Conservation (phyloP, 768 basidiomycete genomes). For the Filobasidium floriforme region DNA sequence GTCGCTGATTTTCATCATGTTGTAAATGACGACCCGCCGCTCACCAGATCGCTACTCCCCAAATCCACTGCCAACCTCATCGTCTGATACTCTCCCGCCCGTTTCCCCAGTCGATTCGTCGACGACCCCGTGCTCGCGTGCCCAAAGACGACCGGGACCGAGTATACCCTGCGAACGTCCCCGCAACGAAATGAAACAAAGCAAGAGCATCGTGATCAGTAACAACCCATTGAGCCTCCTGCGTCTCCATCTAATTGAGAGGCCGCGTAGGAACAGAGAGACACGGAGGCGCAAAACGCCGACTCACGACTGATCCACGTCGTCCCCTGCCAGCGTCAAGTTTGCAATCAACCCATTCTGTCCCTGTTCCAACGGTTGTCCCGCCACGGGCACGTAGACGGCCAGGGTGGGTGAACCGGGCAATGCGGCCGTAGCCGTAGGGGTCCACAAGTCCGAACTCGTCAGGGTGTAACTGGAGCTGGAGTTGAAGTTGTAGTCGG, state of each 20-base stretch:
- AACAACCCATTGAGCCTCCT: conserved; percentile 14
- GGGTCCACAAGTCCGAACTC: neutral
- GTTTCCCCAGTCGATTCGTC: neutral
- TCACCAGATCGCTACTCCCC: conserved; percentile 41
- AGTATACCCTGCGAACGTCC: conserved; percentile 32
- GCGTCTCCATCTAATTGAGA: too few relatives aligned
- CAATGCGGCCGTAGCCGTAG: neutral
- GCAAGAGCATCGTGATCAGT: neutral
- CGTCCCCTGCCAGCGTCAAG: conserved; percentile 18
- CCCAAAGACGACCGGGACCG: conserved; percentile 34
- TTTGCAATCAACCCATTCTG: conserved; percentile 22
- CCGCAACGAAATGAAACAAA: neutral
- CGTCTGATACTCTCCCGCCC: conserved; percentile 29
- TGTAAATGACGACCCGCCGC: conserved; percentile 8
- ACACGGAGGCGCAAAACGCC: conserved; percentile 8
- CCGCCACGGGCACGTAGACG: conserved; percentile 13
- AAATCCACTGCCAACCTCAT: conserved; percentile 40
- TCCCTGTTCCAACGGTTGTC: conserved; percentile 12
- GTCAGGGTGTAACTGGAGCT: neutral
- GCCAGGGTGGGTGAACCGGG: conserved; percentile 2
- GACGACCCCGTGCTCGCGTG: conserved; percentile 23
- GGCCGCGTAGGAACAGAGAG: too few relatives aligned
- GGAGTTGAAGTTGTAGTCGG: too few relatives aligned
- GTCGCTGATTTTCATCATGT: neutral
- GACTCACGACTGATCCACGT: conserved; percentile 20